A percentile compares a stretch with the other conserved stretches of the same genome.
Evolutionary conservation across 1,139 yeast genomes (phyloP).

Genomic region (Sugiyamaella pinicola): DNA sequence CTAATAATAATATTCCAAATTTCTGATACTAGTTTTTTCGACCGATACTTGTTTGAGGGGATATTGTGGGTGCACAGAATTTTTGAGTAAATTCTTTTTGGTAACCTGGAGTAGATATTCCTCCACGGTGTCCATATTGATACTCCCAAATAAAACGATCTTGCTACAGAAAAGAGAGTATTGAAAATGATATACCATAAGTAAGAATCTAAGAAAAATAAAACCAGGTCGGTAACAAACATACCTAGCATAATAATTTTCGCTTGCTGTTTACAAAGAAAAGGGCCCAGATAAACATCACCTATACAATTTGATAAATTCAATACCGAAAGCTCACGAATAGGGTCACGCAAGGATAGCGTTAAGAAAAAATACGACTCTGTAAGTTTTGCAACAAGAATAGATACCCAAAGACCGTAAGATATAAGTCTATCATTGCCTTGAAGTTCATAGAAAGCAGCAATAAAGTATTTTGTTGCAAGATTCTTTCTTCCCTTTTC

Average conservation of each 20-base stretch:
- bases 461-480: conserved; percentile 47
- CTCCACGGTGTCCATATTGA: conserved; percentile 89
- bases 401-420: conserved; percentile 63
- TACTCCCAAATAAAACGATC: conserved; percentile 73
- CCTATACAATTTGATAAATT: conserved; percentile 64
- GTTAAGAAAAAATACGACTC: conserved; percentile 85
- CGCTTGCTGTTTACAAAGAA: conserved; percentile 64
- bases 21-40: conserved; percentile 58
- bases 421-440: conserved; percentile 60
- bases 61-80: conserved; percentile 56
- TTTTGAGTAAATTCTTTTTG: conserved; percentile 71
- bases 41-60: conserved; percentile 40
- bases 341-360: conserved; percentile 75
- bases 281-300: conserved; percentile 53
- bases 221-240: conserved; percentile 64
- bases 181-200: conserved; percentile 87
- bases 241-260: conserved; percentile 57
- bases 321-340: conserved; percentile 64
- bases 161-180: conserved; percentile 66
- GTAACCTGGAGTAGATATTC: conserved; percentile 71
- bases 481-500: conserved; percentile 35
- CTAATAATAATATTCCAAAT: conserved; percentile 80
- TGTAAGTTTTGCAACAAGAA: conserved; percentile 68
- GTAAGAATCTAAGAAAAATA: conserved; percentile 83
- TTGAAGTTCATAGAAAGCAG: conserved; percentile 57